Evolutionary conservation across 495 filamentous ascomycete genomes (phyloP).

Genomic region (Monascus purpureus): DNA sequence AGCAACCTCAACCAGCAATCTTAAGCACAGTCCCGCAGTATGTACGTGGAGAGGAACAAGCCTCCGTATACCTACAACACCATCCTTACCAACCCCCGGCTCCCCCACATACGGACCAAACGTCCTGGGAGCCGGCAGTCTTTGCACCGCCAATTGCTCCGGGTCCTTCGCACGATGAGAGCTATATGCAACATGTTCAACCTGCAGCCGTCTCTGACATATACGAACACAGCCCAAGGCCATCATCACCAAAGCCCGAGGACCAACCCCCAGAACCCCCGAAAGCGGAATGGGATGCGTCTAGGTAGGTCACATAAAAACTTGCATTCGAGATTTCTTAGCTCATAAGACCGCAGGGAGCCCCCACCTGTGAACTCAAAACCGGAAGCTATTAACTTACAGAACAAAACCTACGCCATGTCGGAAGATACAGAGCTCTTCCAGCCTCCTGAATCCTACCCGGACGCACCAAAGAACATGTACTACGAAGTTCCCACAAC

Average conservation of each 20-base stretch:
- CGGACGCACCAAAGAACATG: conserved; percentile 72
- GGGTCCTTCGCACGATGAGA: conserved; percentile 1
- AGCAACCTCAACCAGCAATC: conserved; percentile 6
- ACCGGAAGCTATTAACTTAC: conserved; percentile 69
- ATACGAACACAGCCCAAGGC: too few species aligned
- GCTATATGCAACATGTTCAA: conserved; percentile 15
- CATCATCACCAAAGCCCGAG: too few species aligned
- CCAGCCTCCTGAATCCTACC: conserved; percentile 57
- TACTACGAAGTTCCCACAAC: conserved; percentile 63
- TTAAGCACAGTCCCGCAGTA: conserved; percentile 29
- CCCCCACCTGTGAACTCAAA: conserved; percentile 59
- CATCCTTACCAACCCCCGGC: conserved; percentile 5
- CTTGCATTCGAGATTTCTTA: conserved; percentile 1
- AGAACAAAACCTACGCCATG: conserved; percentile 60
- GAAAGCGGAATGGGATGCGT: conserved; percentile 55
- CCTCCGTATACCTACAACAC: conserved; percentile 19
- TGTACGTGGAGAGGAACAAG: conserved; percentile 31
- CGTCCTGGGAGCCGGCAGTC: conserved; percentile 2
- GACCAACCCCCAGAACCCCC: too few species aligned
- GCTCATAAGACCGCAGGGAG: conserved; percentile 35
- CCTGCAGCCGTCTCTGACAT: conserved; percentile 19
- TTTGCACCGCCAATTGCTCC: conserved; percentile 1
- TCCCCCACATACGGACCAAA: conserved; percentile 5
- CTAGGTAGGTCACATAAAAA: conserved; percentile 30
- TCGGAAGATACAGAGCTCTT: conserved; percentile 57